These are phyloP conservation scores for Suillus subaureus DNA, from an alignment of 768 basidiomycete species.

Conservation along the genomic window DNA sequence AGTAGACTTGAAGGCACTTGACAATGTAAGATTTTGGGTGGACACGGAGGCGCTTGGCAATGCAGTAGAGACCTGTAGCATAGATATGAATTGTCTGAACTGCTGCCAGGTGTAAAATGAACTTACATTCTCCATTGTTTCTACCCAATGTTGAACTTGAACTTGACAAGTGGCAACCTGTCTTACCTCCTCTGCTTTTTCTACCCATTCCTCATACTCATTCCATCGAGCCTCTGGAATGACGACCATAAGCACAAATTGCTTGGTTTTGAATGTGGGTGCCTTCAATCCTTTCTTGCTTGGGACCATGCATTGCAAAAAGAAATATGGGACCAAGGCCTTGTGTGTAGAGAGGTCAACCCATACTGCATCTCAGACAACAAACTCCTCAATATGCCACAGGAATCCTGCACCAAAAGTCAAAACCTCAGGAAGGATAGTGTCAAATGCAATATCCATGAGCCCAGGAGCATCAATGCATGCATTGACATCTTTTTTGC, in stretches of 20 bases:
- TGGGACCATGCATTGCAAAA: constrained; percentile 4
- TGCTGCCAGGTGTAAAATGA: too few species aligned
- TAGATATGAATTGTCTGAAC: too few species aligned
- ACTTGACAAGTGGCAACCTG: too few species aligned
- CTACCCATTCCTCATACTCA: constrained; percentile 3
- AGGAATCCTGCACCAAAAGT: not conserved
- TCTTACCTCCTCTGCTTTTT: not conserved
- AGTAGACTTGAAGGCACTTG: too few species aligned
- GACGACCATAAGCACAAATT: constrained; percentile 7
- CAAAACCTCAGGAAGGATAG: not conserved
- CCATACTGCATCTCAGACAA: constrained; percentile 4
- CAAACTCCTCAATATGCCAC: not conserved
- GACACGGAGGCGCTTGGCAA: too few species aligned
- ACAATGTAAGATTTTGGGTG: too few species aligned
- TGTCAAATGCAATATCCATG: not conserved
- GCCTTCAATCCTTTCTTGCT: not conserved
- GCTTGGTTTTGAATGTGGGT: constrained; percentile 7
- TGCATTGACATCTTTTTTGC: constrained; percentile 12
- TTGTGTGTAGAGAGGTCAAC: constrained; percentile 7
- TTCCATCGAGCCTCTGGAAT: constrained; percentile 10
- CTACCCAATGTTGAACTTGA: too few species aligned
- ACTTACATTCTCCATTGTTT: too few species aligned
- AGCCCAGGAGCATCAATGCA: not conserved
- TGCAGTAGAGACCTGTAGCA: too few species aligned
- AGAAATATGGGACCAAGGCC: constrained; percentile 1